Base-by-base conservation (phyloP, 75 land plant genomes). In the Pseudotsuga menziesii region DNA sequence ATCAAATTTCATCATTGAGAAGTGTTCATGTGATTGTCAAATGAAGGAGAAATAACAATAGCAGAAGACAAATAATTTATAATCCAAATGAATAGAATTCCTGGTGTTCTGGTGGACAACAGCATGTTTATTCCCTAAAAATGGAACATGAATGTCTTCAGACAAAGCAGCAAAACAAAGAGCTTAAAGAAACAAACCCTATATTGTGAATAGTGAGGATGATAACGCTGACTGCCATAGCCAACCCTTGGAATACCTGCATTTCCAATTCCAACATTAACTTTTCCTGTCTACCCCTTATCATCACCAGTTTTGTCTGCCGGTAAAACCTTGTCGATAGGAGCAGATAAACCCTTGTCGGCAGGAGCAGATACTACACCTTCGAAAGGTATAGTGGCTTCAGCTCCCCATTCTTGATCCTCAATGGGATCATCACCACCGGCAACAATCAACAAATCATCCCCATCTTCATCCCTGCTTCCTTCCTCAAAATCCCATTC, bases 391-490 rank as follows among this genome's bases (percentile, higher is more conserved):
- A 61, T 78, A 0, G 54, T 77, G 15, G 78, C 85, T 19, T 88
- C 89, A 26, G 79, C 92, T 1, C 83, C 89, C 92, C 92, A 88
- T 2, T 87, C 90, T 58, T 86, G 88, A 58, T 87, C 88, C 76
- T 86, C 93, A 75, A 84, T 81, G 17, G 75, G 82, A 66, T n/a
- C 82, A 22, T 77, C n/a, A n/a, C n/a, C n/a, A n/a, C n/a, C n/a
- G n/a, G n/a, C n/a, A n/a, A n/a, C n/a, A n/a, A n/a, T n/a, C n/a
- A n/a, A n/a, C n/a, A n/a, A n/a, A n/a, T n/a, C n/a, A n/a, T n/a
- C n/a, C n/a, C n/a, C n/a, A n/a, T n/a, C n/a, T n/a, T n/a, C n/a
- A n/a, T n/a, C n/a, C n/a, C n/a, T n/a, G n/a, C n/a, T n/a, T n/a
- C n/a, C n/a, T n/a, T n/a, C n/a, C n/a, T n/a, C n/a, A n/a, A n/a